Percentiles rank a stretch among this genome's conserved stretches.
Evolutionary conservation across 2,329 filamentous ascomycete species (phyloP).

Genomic region (Ploettnerulaceae sp.): DNA sequence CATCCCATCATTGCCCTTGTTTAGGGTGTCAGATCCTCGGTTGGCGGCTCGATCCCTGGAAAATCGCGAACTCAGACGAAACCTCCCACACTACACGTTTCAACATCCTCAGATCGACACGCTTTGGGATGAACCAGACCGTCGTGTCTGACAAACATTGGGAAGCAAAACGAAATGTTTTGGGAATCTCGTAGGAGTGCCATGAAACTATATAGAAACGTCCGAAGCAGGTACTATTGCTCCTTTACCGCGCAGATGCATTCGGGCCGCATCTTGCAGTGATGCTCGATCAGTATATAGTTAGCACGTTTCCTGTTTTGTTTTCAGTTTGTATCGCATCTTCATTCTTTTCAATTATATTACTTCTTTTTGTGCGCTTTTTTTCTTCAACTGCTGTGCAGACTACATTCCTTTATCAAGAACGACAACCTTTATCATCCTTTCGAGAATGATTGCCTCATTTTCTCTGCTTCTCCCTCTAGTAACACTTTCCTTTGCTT

Average conservation of each 20-base stretch:
- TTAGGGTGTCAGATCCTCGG: conserved; percentile 13
- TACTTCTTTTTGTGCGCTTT: conserved; percentile 4
- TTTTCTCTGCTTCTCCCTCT: conserved; percentile 23
- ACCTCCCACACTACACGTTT: conserved; percentile 20
- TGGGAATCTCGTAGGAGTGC: conserved; percentile 2
- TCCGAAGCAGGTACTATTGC: conserved; percentile 6
- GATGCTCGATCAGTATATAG: neutral
- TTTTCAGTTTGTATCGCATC: conserved; percentile 4
- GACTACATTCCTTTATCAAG: conserved; percentile 24
- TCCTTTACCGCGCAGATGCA: conserved; percentile 17
- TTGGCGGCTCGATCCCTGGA: conserved; percentile 19
- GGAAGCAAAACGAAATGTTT: neutral
- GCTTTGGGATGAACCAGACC: conserved; percentile 17
- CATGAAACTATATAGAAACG: conserved; percentile 24
- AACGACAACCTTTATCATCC: conserved; percentile 5
- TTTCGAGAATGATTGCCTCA: conserved; percentile 22
- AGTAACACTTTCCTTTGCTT: conserved; percentile 21
- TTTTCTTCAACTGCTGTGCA: conserved; percentile 22
- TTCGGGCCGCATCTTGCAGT: neutral
- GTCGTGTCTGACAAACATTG: conserved; percentile 4
- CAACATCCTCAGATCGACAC: conserved; percentile 10
- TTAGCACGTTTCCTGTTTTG: neutral
- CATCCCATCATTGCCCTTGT: neutral
- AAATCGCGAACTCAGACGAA: conserved; percentile 21
- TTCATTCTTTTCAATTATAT: conserved; percentile 7